These are phyloP conservation scores for Corylus americana DNA, from an alignment of 306 rosid genomes.

Conservation along the genomic window DNA sequence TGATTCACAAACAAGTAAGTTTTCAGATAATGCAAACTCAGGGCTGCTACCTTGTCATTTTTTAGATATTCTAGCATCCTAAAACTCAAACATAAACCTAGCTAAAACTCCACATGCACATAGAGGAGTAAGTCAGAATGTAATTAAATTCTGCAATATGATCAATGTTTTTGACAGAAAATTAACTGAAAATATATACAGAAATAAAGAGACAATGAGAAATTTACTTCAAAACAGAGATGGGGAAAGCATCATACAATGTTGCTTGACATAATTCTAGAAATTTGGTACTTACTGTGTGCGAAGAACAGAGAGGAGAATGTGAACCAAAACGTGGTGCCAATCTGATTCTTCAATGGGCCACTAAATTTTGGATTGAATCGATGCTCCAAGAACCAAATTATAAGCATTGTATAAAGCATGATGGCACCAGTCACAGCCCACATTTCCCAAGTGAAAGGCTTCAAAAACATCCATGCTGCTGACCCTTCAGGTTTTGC, in stretches of 20 bases:
- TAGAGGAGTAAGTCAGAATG: too few relatives aligned
- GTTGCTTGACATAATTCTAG: too few relatives aligned
- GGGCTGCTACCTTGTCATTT: background rate
- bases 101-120: too few relatives aligned
- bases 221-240: too few relatives aligned
- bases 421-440: slow-evolving; percentile 12
- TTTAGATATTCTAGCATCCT: too few relatives aligned
- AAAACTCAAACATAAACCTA: too few relatives aligned
- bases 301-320: slow-evolving; percentile 43
- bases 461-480: slow-evolving; percentile 56
- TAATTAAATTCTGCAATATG: too few relatives aligned
- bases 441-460: slow-evolving; percentile 42
- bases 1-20: background rate
- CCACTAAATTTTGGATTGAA: slow-evolving; percentile 32
- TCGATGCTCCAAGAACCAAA: slow-evolving; percentile 41
- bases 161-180: too few relatives aligned
- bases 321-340: slow-evolving; percentile 38
- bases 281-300: slow-evolving; percentile 26
- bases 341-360: slow-evolving; percentile 35
- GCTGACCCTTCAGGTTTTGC: slow-evolving; percentile 30
- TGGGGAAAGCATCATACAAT: too few relatives aligned
- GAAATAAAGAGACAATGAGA: too few relatives aligned
- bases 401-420: slow-evolving; percentile 29
- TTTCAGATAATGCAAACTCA: background rate
- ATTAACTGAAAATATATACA: too few relatives aligned